A percentile compares a stretch with the other conserved stretches of the same genome.
phyloP scores from a whole-genome alignment of 805 yeast genomes.

The Groenewaldozyma tartarivorans region DNA sequence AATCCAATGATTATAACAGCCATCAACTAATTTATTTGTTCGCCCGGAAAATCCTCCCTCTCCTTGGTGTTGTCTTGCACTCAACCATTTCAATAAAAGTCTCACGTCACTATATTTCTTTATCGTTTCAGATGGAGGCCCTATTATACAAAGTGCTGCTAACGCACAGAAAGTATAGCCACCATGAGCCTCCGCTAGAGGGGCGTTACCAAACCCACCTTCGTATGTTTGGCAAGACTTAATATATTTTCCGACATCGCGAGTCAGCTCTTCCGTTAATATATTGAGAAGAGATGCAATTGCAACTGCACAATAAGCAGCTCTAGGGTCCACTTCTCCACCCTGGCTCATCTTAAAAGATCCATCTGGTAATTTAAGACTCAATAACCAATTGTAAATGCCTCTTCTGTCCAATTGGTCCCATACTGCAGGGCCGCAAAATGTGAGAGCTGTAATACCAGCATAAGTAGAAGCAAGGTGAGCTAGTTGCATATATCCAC shows the following conservation, averaged over 20 bases:
- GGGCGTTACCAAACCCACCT: slow-evolving; percentile 89
- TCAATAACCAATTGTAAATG: slow-evolving; percentile 55
- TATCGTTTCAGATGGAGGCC: slow-evolving; percentile 29
- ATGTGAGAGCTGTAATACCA: slow-evolving; percentile 51
- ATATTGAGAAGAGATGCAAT: slow-evolving; percentile 59
- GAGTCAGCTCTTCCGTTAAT: slow-evolving; percentile 47
- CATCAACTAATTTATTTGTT: slow-evolving; percentile 88
- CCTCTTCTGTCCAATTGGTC: slow-evolving; percentile 34
- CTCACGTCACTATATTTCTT: slow-evolving; percentile 37
- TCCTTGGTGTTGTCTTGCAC: slow-evolving; percentile 52
- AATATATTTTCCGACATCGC: slow-evolving; percentile 52
- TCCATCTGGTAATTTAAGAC: slow-evolving; percentile 59
- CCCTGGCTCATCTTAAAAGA: slow-evolving; percentile 63
- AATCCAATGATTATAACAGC: slow-evolving; percentile 93
- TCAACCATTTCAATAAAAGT: slow-evolving; percentile 52
- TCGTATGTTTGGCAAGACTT: slow-evolving; percentile 75
- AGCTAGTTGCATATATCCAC: slow-evolving; percentile 73
- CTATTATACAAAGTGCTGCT: slow-evolving; percentile 46
- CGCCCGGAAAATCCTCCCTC: slow-evolving; percentile 91
- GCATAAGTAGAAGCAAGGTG: slow-evolving; percentile 86
- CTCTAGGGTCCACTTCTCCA: slow-evolving; percentile 78
- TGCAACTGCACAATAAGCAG: slow-evolving; percentile 78
- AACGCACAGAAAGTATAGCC: slow-evolving; percentile 92
- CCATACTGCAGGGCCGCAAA: slow-evolving; percentile 36
- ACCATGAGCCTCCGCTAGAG: slow-evolving; percentile 89